These are phyloP conservation scores for Mortierella sp. DNA, from an alignment of 371 early-diverging fungal genomes.

Conservation along the genomic window DNA sequence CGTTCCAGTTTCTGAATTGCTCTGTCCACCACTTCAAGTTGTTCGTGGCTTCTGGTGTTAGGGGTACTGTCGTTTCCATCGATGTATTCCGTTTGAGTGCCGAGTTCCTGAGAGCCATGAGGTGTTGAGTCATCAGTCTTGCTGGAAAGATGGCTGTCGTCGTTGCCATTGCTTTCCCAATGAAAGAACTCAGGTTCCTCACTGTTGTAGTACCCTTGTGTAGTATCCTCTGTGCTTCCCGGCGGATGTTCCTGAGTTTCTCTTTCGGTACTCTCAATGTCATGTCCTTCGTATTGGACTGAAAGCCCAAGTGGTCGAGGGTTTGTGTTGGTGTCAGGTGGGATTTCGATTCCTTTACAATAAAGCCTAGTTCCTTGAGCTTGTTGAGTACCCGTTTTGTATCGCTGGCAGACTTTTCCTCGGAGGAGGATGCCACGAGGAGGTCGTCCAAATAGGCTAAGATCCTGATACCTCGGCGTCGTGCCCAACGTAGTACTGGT, in stretches of 20 bases:
- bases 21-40: slow-evolving; percentile 13
- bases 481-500: slow-evolving; percentile 46
- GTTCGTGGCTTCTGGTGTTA: slow-evolving; percentile 1
- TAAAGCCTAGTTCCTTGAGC: slow-evolving; percentile 25
- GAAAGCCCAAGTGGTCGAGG: slow-evolving; percentile 48
- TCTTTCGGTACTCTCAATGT: slow-evolving; percentile 16
- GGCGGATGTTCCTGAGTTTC: no score
- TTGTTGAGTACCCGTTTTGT: slow-evolving; percentile 16
- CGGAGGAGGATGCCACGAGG: slow-evolving; percentile 9
- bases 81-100: slow-evolving; percentile 7
- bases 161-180: slow-evolving; percentile 38
- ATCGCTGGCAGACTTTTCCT: neutral
- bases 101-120: slow-evolving; percentile 24
- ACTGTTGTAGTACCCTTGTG: slow-evolving; percentile 8
- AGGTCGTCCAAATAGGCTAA: slow-evolving; percentile 36
- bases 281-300: slow-evolving; percentile 33
- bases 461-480: slow-evolving; percentile 35
- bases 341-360: slow-evolving; percentile 42
- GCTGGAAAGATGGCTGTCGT: slow-evolving; percentile 42
- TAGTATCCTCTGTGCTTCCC: slow-evolving; percentile 22
- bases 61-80: neutral
- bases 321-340: slow-evolving; percentile 35
- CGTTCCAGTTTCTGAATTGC: slow-evolving; percentile 13
- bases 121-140: slow-evolving; percentile 18
- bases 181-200: slow-evolving; percentile 26